Conservation (phyloP, 2,329 filamentous ascomycete species). For the Xylariaceae sp. region DNA sequence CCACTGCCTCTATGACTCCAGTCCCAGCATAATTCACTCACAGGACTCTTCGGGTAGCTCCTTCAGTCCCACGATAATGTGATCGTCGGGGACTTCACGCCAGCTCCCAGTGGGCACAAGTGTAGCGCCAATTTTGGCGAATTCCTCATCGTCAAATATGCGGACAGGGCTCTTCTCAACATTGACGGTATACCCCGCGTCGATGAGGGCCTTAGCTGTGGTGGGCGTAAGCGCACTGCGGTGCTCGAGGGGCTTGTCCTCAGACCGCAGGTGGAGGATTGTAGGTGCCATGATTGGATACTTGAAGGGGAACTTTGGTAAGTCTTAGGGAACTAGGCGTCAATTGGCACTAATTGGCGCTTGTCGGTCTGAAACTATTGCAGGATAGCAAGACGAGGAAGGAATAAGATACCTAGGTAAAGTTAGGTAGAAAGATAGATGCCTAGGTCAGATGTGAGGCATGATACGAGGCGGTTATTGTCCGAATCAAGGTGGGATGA, state of each 20-base stretch:
- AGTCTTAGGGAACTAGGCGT: too few species aligned
- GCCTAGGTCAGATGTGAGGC: too few species aligned
- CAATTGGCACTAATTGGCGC: too few species aligned
- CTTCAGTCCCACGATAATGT: slow-evolving; percentile 73
- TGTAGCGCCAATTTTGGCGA: slow-evolving; percentile 57
- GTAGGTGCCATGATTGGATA: slow-evolving; percentile 26
- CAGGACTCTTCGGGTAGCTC: slow-evolving; percentile 69
- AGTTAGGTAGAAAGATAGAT: too few species aligned
- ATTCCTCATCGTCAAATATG: slow-evolving; percentile 61
- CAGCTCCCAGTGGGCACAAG: slow-evolving; percentile 65
- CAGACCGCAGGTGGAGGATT: slow-evolving; percentile 51
- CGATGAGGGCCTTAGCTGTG: slow-evolving; percentile 55
- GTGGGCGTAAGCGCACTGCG: slow-evolving; percentile 38
- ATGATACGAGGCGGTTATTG: too few species aligned
- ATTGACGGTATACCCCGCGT: slow-evolving; percentile 64
- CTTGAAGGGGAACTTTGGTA: too few species aligned
- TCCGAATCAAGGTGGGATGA: too few species aligned
- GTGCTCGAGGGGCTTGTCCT: slow-evolving; percentile 56
- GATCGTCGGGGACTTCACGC: slow-evolving; percentile 61
- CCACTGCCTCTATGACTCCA: background rate
- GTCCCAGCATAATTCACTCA: slow-evolving; percentile 26
- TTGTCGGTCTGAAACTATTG: too few species aligned
- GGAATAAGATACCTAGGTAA: too few species aligned
- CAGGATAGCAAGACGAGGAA: too few species aligned
- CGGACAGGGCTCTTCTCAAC: slow-evolving; percentile 65